Percentiles rank a stretch among this genome's conserved stretches.
phyloP scores from a whole-genome alignment of 2,329 filamentous ascomycete species.

The Arachnomyces sp. region DNA sequence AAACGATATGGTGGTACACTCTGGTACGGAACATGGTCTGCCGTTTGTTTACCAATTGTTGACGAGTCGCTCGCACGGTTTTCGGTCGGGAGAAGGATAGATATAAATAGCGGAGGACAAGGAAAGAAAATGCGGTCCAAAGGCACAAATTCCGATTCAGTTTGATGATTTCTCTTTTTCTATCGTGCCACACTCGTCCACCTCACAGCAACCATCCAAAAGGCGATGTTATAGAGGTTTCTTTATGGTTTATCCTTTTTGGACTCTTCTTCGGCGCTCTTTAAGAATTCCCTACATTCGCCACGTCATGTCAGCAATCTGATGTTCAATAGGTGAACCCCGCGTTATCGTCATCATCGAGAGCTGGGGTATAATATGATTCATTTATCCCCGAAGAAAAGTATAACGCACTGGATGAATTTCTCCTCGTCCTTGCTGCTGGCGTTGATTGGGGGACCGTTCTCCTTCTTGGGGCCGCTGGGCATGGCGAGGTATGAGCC shows the following conservation, averaged over 20 bases:
- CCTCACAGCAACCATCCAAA: slow-evolving; percentile 4
- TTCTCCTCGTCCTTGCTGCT: slow-evolving; percentile 59
- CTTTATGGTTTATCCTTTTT: slow-evolving; percentile 37
- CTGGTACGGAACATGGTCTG: no score
- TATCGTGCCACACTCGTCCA: slow-evolving; percentile 1
- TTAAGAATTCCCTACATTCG: slow-evolving; percentile 42
- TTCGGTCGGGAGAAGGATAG: no score
- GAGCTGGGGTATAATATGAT: no score
- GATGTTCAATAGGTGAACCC: not conserved
- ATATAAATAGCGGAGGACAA: no score
- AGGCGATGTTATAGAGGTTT: not conserved
- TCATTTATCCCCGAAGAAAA: not conserved
- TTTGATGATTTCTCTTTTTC: slow-evolving; percentile 12
- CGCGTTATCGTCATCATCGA: not conserved
- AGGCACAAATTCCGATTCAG: slow-evolving; percentile 7
- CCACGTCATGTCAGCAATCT: not conserved
- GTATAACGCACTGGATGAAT: slow-evolving; percentile 54
- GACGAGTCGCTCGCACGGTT: no score
- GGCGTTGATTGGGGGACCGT: slow-evolving; percentile 54
- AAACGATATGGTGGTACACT: no score
- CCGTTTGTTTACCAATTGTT: no score
- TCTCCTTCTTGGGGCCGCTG: slow-evolving; percentile 38
- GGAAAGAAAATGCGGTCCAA: slow-evolving; percentile 5
- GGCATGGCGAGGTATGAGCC: slow-evolving; percentile 38
- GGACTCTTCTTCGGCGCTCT: slow-evolving; percentile 40